These are phyloP conservation scores for Syzygium oleosum DNA, from an alignment of 345 rosid genomes.

Conservation along the genomic window DNA sequence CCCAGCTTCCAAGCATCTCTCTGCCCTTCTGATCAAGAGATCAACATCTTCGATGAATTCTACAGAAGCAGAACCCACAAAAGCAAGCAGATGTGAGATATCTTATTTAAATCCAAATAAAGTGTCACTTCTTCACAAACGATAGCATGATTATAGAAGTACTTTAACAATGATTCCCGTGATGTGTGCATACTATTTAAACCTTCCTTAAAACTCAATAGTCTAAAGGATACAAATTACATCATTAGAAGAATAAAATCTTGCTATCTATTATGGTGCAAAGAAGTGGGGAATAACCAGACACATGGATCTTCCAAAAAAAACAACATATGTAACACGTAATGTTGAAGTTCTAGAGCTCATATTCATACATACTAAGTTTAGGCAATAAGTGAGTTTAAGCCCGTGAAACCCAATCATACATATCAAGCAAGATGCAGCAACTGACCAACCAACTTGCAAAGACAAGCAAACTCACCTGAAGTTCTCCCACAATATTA, in stretches of 20 bases:
- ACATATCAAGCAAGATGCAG: not conserved
- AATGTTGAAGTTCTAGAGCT: not conserved
- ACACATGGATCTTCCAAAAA: not conserved
- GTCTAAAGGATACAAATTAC: not conserved
- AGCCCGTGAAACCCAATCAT: not conserved
- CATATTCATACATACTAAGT: not conserved
- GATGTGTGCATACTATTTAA: not conserved
- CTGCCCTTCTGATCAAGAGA: slow-evolving; percentile 83
- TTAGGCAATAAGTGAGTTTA: not conserved
- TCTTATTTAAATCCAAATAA: not conserved
- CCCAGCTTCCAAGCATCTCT: slow-evolving; percentile 93
- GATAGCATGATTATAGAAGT: not conserved
- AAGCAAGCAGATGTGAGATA: not conserved
- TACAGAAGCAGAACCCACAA: slow-evolving; percentile 12
- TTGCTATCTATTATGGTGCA: not conserved
- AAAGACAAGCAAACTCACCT: not conserved
- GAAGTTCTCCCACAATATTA: not conserved
- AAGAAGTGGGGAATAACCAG: not conserved
- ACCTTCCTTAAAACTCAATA: not conserved
- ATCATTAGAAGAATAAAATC: not conserved
- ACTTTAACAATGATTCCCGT: not conserved
- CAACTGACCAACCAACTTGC: not conserved
- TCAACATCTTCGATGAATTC: slow-evolving; percentile 77
- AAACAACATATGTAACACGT: not conserved
- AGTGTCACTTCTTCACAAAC: not conserved